Evolutionary conservation across 2,329 filamentous ascomycete species (phyloP).

Genomic region (Colletotrichum trifolii): DNA sequence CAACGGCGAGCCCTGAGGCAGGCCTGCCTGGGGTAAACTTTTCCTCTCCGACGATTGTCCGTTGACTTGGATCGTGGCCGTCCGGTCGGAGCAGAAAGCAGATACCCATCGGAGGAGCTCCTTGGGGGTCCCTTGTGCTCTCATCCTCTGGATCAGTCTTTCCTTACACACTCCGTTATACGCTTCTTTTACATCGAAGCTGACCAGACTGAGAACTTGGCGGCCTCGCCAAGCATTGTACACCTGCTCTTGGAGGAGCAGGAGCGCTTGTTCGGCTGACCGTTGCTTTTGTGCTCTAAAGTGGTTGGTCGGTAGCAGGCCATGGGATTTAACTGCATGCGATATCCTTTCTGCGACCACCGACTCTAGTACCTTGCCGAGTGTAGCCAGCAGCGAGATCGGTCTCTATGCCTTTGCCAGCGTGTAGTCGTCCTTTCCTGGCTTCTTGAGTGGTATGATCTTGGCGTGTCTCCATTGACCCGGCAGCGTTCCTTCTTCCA

Average conservation of each 20-base stretch:
- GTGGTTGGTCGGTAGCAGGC: background rate
- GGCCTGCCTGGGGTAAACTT: no score
- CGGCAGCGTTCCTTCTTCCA: slow-evolving; percentile 35
- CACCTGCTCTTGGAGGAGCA: slow-evolving; percentile 31
- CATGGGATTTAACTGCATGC: background rate
- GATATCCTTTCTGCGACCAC: slow-evolving; percentile 34
- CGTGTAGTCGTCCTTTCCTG: slow-evolving; percentile 38
- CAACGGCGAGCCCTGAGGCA: no score
- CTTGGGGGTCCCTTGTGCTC: slow-evolving; percentile 15
- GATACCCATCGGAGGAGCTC: background rate
- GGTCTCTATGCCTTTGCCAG: slow-evolving; percentile 37
- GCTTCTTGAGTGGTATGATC: slow-evolving; percentile 37
- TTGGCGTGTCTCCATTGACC: slow-evolving; percentile 35
- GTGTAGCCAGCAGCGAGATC: slow-evolving; percentile 36
- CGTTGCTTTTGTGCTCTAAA: background rate
- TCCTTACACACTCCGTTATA: slow-evolving; percentile 35
- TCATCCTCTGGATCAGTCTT: slow-evolving; percentile 36
- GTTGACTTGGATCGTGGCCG: no score
- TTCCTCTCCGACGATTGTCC: no score
- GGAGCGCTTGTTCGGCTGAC: slow-evolving; percentile 36
- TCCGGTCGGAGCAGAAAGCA: background rate
- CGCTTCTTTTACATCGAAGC: slow-evolving; percentile 36
- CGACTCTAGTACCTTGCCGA: slow-evolving; percentile 28
- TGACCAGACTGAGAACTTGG: slow-evolving; percentile 32
- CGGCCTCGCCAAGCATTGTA: slow-evolving; percentile 29